Base-by-base conservation (phyloP, 306 rosid genomes). In the Nissolia schottii region DNA sequence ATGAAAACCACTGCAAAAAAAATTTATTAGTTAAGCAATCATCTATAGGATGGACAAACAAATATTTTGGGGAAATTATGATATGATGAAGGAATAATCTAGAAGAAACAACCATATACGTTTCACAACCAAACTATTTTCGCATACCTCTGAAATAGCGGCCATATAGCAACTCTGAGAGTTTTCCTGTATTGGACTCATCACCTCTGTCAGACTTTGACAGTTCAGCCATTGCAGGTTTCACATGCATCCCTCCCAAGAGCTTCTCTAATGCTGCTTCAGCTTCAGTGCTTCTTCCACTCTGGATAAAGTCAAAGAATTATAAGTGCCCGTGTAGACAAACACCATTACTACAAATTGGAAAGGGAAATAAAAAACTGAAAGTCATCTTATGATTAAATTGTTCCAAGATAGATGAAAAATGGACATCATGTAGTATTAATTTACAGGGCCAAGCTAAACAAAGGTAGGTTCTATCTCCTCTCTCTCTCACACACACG, bases 1-100 rank as follows among this genome's bases (percentile, higher is more conserved):
- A 89, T 84, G 89, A 84, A 87, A 76, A 89, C 78, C 88, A 89
- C 97, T 91, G 96, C 96, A 89, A 89, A 82, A 89, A 61, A 70
- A 67, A 55, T 64, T 58, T 78, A 29, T 67, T 34, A 43, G 73
- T 74, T 71, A n/a, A n/a, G n/a, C 76, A 84, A 78, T 46, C 37
- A 34, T 70, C 24, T 48, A 69, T 45, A 81, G 56, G 69, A 74
- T 35, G 40, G 40, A 8, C 59, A 54, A 54, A 54, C 60, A 54
- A 24, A 54, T 24, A 12, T 54, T 54, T 9, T 54, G 60, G 27
- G 60, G 24, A 54, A 54, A 54, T 54, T 54, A 23, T 54, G 60
- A 24, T 24, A 54, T 4, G 34, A 54, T 54, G 12, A 54, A 54
- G 60, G 32, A 23, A 9, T 4, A 14, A 53, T 20, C 10, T 20